phyloP scores from a whole-genome alignment of 306 rosid genomes.

The Cicer cuneatum region DNA sequence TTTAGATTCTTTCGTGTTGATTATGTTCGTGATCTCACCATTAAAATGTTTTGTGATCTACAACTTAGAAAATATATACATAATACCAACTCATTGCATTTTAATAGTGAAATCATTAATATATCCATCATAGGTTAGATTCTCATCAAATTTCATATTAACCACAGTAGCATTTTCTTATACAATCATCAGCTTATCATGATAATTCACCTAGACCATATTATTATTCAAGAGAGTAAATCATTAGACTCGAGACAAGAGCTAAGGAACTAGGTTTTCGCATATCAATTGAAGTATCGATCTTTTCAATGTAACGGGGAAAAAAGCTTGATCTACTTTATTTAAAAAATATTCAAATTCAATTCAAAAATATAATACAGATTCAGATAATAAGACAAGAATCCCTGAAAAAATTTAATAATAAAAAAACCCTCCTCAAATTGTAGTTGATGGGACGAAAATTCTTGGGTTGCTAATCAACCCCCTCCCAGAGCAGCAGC shows the following conservation, averaged over 20 bases:
- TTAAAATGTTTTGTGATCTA: no score
- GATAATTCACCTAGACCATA: no score
- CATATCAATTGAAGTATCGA: neutral
- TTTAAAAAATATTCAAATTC: constrained; percentile 17
- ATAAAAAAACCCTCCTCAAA: constrained; percentile 44
- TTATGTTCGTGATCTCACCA: no score
- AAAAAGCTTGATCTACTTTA: constrained; percentile 44
- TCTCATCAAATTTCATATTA: no score
- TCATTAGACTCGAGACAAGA: neutral
- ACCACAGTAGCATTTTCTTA: no score
- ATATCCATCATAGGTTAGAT: no score
- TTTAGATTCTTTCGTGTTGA: no score
- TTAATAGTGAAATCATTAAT: no score
- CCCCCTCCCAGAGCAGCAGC: constrained; percentile 36
- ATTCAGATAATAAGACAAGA: constrained; percentile 30
- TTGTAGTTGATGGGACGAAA: constrained; percentile 26
- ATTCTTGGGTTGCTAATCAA: constrained; percentile 39
- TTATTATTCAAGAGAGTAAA: no score
- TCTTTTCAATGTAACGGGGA: neutral
- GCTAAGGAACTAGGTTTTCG: neutral
- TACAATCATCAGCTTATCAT: no score
- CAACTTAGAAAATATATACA: no score
- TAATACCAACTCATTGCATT: no score
- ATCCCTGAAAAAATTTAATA: constrained; percentile 34
- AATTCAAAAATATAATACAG: constrained; percentile 37